Percentiles rank a stretch among this genome's conserved stretches.
Evolutionary conservation across 2,329 filamentous ascomycete genomes (phyloP).

Genomic region (Exophiala sp.): DNA sequence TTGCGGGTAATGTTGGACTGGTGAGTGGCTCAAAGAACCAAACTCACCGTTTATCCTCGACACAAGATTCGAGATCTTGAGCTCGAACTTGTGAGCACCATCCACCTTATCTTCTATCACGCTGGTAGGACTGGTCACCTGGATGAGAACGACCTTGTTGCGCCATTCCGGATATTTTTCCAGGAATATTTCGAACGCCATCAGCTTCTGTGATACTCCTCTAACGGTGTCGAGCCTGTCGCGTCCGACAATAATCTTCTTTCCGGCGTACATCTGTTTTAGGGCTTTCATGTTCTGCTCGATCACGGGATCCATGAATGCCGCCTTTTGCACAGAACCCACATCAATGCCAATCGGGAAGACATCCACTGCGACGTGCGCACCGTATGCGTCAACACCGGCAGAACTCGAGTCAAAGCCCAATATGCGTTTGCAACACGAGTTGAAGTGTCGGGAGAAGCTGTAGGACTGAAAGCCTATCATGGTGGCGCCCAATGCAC

Average conservation of each 20-base stretch:
- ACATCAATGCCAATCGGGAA: constrained; percentile 95
- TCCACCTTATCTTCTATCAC: constrained; percentile 76
- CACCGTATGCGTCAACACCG: constrained; percentile 84
- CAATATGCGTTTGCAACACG: constrained; percentile 85
- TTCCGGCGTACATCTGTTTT: constrained; percentile 74
- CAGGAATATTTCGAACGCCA: constrained; percentile 89
- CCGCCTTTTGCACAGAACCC: constrained; percentile 69
- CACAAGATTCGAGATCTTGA: constrained; percentile 85
- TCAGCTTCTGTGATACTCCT: constrained; percentile 91
- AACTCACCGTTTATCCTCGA: constrained; percentile 88
- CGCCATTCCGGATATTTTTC: constrained; percentile 88
- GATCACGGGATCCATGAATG: constrained; percentile 67
- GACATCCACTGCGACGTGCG: constrained; percentile 84
- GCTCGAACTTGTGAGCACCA: constrained; percentile 74
- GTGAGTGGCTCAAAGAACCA: constrained; percentile 82
- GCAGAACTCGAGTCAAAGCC: constrained; percentile 83
- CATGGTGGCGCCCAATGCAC: constrained; percentile 85
- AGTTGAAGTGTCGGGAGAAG: constrained; percentile 91
- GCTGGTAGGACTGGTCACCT: constrained; percentile 85
- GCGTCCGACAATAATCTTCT: constrained; percentile 91
- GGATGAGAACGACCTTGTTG: constrained; percentile 87
- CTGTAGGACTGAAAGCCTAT: constrained; percentile 94
- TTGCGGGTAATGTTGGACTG: constrained; percentile 91
- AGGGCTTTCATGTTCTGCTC: constrained; percentile 70
- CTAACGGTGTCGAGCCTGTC: constrained; percentile 91